phyloP scores from a whole-genome alignment of 2,329 filamentous ascomycete species.

The Zarea fungicola region DNA sequence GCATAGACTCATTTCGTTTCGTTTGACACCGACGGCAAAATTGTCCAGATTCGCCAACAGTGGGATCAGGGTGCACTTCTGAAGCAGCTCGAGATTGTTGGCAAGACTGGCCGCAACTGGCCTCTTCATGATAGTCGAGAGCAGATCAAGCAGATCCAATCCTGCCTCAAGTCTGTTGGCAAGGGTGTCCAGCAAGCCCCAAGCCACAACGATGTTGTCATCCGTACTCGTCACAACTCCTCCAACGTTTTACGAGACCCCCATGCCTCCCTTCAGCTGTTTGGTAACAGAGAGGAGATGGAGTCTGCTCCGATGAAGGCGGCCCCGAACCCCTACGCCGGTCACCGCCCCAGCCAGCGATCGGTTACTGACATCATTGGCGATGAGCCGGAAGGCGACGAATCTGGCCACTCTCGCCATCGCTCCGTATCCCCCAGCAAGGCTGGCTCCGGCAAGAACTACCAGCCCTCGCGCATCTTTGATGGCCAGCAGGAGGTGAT shows the following conservation, averaged over 20 bases:
- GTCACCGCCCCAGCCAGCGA: constrained; percentile 58
- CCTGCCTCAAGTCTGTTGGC: constrained; percentile 49
- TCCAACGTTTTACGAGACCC: constrained; percentile 55
- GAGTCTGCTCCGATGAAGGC: constrained; percentile 42
- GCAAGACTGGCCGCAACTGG: constrained; percentile 86
- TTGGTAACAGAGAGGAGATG: constrained; percentile 61
- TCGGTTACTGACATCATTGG: constrained; percentile 67
- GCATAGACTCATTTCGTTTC: constrained; percentile 78
- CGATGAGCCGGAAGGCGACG: constrained; percentile 37
- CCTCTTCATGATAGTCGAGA: constrained; percentile 85
- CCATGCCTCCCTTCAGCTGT: constrained; percentile 69
- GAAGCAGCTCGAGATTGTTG: constrained; percentile 91
- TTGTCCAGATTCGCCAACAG: constrained; percentile 78
- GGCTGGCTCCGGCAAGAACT: constrained; percentile 55
- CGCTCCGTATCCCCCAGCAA: constrained; percentile 43
- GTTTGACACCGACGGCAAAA: constrained; percentile 72
- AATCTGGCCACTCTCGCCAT: constrained; percentile 31
- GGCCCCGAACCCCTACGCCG: constrained; percentile 59
- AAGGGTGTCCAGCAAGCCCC: constrained; percentile 27
- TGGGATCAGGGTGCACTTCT: constrained; percentile 95
- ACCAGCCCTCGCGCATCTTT: constrained; percentile 59
- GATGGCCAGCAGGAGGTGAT: constrained; percentile 45
- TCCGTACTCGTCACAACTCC: constrained; percentile 47
- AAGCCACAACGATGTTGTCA: constrained; percentile 32
- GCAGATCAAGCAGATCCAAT: constrained; percentile 70